Evolutionary conservation across 1,284 basidiomycete genomes (phyloP).

Genomic region (Apiotrichum akiyoshidainum): DNA sequence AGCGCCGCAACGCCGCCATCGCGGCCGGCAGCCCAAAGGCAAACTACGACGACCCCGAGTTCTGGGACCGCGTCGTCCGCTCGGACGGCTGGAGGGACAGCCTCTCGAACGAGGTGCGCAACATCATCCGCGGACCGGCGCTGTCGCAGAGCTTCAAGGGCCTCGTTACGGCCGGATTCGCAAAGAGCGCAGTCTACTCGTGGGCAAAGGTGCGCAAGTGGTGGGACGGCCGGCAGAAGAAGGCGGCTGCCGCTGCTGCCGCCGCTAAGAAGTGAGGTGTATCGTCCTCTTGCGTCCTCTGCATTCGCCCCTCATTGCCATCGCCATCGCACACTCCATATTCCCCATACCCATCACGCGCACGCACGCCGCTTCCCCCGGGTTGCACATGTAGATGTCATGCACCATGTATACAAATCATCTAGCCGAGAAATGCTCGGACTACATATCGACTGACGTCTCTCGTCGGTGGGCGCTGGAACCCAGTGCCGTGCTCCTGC

Average conservation of each 20-base stretch:
- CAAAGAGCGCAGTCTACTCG: conserved; percentile 73
- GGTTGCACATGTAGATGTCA: conserved; percentile 5
- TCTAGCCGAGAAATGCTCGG: background rate
- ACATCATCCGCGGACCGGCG: conserved; percentile 77
- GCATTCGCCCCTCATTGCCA: background rate
- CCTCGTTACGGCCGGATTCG: conserved; percentile 72
- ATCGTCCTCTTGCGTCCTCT: background rate
- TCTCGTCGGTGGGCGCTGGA: no score
- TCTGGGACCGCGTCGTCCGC: conserved; percentile 69
- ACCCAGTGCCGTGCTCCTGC: no score
- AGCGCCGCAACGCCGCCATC: background rate
- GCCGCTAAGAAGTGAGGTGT: background rate
- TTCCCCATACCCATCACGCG: no score
- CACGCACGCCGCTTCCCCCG: background rate
- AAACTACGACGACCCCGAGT: conserved; percentile 61
- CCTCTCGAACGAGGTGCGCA: conserved; percentile 64
- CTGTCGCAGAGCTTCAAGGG: conserved; percentile 83
- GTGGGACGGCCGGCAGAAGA: conserved; percentile 55
- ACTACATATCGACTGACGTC: background rate
- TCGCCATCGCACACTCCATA: background rate
- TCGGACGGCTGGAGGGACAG: conserved; percentile 61
- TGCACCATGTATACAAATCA: conserved; percentile 9
- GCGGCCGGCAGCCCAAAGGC: conserved; percentile 2
- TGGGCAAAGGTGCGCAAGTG: conserved; percentile 77
- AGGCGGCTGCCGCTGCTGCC: background rate